Conservation (phyloP, 1,284 basidiomycete genomes). For the Heterobasidion parviporum region DNA sequence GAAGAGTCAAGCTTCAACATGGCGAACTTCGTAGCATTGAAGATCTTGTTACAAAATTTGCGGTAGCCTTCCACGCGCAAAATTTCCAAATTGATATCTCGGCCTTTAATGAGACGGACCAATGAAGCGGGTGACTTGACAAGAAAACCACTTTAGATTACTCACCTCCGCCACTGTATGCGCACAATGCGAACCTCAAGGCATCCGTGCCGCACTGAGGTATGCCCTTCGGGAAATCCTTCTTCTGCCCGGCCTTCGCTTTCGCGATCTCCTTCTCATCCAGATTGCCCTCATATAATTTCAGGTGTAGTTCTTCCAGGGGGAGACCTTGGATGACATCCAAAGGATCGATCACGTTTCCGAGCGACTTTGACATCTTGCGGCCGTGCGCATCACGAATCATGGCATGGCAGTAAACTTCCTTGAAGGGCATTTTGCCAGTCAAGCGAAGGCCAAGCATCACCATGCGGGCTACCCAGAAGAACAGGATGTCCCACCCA, state of each 20-base stretch:
- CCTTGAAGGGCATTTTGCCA: slow-evolving; percentile 87
- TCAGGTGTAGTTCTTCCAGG: slow-evolving; percentile 81
- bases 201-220: slow-evolving; percentile 99
- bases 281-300: slow-evolving; percentile 87
- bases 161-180: slow-evolving; percentile 83
- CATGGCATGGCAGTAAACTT: slow-evolving; percentile 99
- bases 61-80: slow-evolving; percentile 97
- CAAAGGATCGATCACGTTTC: slow-evolving; percentile 97
- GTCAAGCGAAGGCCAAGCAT: slow-evolving; percentile 90
- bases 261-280: slow-evolving; percentile 92
- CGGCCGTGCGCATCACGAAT: slow-evolving; percentile 97
- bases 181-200: slow-evolving; percentile 90
- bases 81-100: slow-evolving; percentile 96
- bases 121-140: not conserved
- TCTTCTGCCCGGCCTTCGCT: slow-evolving; percentile 95
- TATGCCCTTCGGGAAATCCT: slow-evolving; percentile 98
- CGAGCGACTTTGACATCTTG: slow-evolving; percentile 98
- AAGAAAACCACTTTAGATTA: not conserved
- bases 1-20: slow-evolving; percentile 86
- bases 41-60: slow-evolving; percentile 99
- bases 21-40: slow-evolving; percentile 98
- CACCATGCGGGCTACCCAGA: slow-evolving; percentile 99
- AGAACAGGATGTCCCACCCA: slow-evolving; percentile 98
- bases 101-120: slow-evolving; percentile 36
- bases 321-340: slow-evolving; percentile 89